Conservation (phyloP, 306 rosid genomes). For the Parietaria judaica region DNA sequence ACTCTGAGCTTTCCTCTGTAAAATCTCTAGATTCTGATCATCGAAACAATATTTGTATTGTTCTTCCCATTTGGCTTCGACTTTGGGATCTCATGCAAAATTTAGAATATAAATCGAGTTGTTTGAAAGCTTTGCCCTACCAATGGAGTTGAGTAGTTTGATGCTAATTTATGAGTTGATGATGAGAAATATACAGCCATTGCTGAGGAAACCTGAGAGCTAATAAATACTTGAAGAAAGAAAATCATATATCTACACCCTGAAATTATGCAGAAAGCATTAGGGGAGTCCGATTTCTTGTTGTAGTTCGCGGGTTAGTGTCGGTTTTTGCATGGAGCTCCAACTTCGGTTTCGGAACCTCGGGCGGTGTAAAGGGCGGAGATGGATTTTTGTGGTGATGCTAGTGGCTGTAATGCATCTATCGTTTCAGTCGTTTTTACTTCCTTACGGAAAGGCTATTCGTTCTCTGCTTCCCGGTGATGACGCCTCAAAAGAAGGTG, state of each 20-base stretch:
- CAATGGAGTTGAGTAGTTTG: too few species aligned
- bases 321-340: constrained; percentile 20
- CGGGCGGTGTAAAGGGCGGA: constrained; percentile 31
- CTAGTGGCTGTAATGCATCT: constrained; percentile 52
- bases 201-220: too few species aligned
- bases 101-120: not conserved
- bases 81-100: not conserved
- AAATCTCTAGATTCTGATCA: too few species aligned
- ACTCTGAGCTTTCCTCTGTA: too few species aligned
- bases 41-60: too few species aligned
- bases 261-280: constrained; percentile 20
- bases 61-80: too few species aligned
- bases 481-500: constrained; percentile 4
- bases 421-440: constrained; percentile 58
- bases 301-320: too few species aligned
- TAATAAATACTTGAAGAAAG: too few species aligned
- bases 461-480: constrained; percentile 42
- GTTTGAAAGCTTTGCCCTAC: not conserved
- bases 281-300: too few species aligned
- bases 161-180: too few species aligned
- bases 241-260: not conserved
- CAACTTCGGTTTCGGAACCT: constrained; percentile 30
- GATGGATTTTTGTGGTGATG: constrained; percentile 52
- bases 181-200: too few species aligned
- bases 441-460: constrained; percentile 58